Conservation (phyloP, 2,329 filamentous ascomycete genomes). For the Myriosclerotinia scirpicola region DNA sequence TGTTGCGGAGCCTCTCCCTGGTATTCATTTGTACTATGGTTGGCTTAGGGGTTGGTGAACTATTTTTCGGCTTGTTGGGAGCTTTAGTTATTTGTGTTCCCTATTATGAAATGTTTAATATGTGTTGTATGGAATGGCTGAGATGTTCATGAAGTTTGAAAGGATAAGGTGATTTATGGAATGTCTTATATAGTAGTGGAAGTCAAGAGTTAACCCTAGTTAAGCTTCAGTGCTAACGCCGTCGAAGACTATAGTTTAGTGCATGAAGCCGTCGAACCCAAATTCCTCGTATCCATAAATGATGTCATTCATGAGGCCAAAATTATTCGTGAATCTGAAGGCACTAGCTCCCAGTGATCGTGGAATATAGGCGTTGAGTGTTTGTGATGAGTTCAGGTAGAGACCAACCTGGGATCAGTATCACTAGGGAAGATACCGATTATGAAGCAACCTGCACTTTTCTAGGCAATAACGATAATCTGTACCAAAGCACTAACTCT, state of each 20-base stretch:
- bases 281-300: background rate
- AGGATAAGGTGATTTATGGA: background rate
- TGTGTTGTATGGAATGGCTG: background rate
- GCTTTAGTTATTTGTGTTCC: background rate
- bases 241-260: background rate
- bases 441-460: too few relatives aligned
- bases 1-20: constrained; percentile 23
- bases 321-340: background rate
- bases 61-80: background rate
- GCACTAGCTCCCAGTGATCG: background rate
- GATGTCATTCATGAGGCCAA: background rate
- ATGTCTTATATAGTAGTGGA: too few relatives aligned
- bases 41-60: background rate
- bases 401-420: background rate
- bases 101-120: background rate
- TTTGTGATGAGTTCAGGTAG: background rate
- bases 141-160: too few relatives aligned
- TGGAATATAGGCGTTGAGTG: background rate
- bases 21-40: background rate
- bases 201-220: background rate
- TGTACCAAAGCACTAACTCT: background rate
- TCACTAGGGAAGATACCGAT: background rate
- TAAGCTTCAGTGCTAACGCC: background rate
- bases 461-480: too few relatives aligned
- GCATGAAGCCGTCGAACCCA: background rate